These are phyloP conservation scores for Quercus aquifolioides DNA, from an alignment of 306 rosid genomes.

Conservation along the genomic window DNA sequence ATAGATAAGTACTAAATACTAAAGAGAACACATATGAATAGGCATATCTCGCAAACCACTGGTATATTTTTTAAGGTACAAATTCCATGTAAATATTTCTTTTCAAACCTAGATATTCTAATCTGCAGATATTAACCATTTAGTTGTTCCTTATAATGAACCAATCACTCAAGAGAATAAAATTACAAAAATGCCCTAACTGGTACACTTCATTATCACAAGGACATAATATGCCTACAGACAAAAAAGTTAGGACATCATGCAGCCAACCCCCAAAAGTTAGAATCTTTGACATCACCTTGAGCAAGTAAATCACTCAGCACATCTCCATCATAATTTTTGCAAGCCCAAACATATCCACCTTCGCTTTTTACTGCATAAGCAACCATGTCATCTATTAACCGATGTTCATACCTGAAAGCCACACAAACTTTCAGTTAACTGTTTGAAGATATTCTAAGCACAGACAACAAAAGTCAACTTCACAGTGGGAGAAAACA, in stretches of 20 bases:
- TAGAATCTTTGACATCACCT: conserved; percentile 43
- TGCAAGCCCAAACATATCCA: conserved; percentile 99
- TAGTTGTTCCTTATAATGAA: not conserved
- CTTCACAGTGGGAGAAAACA: conserved; percentile 18
- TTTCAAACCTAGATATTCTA: not conserved
- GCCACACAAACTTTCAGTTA: conserved; percentile 24
- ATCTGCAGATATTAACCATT: not conserved
- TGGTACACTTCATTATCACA: not conserved
- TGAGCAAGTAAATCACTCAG: conserved; percentile 98
- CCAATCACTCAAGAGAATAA: not conserved
- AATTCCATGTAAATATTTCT: not conserved
- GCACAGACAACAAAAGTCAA: conserved; percentile 3
- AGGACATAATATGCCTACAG: not conserved
- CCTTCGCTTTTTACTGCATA: conserved; percentile 94
- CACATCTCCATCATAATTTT: conserved; percentile 97
- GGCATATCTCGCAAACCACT: not conserved
- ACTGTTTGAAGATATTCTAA: conserved; percentile 10
- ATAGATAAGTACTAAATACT: not conserved
- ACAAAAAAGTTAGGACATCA: not conserved
- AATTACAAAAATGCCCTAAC: not conserved
- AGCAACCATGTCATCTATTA: conserved; percentile 99
- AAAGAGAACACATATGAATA: not conserved
- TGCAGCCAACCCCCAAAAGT: not conserved
- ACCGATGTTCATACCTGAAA: conserved; percentile 95
- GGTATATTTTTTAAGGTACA: not conserved